phyloP scores from a whole-genome alignment of 352 stramenopile genomes.

The Phytophthora pistaciae region DNA sequence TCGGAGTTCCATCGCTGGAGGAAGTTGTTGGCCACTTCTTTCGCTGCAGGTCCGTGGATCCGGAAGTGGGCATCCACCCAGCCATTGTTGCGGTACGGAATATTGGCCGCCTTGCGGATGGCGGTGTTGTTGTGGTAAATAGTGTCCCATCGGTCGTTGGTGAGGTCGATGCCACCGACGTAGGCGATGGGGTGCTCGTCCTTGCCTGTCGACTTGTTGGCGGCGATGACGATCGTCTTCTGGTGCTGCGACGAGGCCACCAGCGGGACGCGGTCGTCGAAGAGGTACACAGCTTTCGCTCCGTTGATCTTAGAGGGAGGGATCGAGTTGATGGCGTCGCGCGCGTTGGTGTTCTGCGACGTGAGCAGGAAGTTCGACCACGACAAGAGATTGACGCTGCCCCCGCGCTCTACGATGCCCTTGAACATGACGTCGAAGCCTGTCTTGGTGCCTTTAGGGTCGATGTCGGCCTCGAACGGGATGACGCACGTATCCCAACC shows the following conservation, averaged over 20 bases:
- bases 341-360: slow-evolving; percentile 42
- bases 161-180: slow-evolving; percentile 63
- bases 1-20: slow-evolving; percentile 61
- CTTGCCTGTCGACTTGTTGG: not conserved
- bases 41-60: slow-evolving; percentile 51
- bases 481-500: slow-evolving; percentile 62
- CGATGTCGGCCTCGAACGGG: slow-evolving; percentile 44
- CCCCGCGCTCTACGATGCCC: slow-evolving; percentile 35
- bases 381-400: slow-evolving; percentile 44
- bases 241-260: slow-evolving; percentile 53
- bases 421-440: slow-evolving; percentile 37
- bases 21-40: slow-evolving; percentile 71
- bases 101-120: slow-evolving; percentile 36
- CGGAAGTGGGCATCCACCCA: slow-evolving; percentile 64
- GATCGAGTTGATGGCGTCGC: slow-evolving; percentile 51
- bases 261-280: slow-evolving; percentile 55
- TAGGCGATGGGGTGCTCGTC: slow-evolving; percentile 47
- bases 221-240: slow-evolving; percentile 52
- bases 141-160: slow-evolving; percentile 67
- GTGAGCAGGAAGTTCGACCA: slow-evolving; percentile 54
- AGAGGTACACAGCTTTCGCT: slow-evolving; percentile 40
- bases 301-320: slow-evolving; percentile 23
- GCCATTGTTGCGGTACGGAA: slow-evolving; percentile 47
- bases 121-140: slow-evolving; percentile 51
- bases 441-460: slow-evolving; percentile 25